Conservation (phyloP, 306 rosid species). For the Senna tora region DNA sequence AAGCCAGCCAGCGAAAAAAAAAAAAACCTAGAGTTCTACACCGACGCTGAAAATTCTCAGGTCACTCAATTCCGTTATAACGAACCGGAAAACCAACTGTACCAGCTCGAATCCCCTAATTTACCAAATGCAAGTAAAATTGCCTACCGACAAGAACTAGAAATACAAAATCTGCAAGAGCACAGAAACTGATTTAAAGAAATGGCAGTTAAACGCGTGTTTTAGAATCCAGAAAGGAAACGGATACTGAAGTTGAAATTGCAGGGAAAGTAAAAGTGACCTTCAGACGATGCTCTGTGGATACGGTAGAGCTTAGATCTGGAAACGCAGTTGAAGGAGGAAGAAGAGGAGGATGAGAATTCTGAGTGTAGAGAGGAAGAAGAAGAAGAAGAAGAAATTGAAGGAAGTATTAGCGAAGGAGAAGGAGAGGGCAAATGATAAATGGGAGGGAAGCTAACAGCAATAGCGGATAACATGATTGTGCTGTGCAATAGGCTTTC, state of each 20-base stretch:
- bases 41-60: not conserved
- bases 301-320: conserved; percentile 50
- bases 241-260: conserved; percentile 21
- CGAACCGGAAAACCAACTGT: not conserved
- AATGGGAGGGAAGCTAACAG: conserved; percentile 42
- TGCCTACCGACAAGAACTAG: not conserved
- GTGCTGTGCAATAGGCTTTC: not conserved
- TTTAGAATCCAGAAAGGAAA: no score
- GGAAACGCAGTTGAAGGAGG: conserved; percentile 28
- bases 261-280: conserved; percentile 40
- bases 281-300: conserved; percentile 62
- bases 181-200: not conserved
- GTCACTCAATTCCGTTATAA: not conserved
- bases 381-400: conserved; percentile 26
- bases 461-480: conserved; percentile 52
- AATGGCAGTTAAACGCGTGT: conserved; percentile 22
- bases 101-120: conserved; percentile 15
- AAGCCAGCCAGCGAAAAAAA: no score
- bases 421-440: conserved; percentile 26
- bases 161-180: not conserved
- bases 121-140: not conserved
- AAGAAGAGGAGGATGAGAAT: conserved; percentile 32
- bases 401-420: conserved; percentile 28
- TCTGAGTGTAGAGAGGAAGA: conserved; percentile 27
- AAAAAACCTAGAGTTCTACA: not conserved